phyloP scores from a whole-genome alignment of 208 protist species.

The Trypanosoma lewisi region DNA sequence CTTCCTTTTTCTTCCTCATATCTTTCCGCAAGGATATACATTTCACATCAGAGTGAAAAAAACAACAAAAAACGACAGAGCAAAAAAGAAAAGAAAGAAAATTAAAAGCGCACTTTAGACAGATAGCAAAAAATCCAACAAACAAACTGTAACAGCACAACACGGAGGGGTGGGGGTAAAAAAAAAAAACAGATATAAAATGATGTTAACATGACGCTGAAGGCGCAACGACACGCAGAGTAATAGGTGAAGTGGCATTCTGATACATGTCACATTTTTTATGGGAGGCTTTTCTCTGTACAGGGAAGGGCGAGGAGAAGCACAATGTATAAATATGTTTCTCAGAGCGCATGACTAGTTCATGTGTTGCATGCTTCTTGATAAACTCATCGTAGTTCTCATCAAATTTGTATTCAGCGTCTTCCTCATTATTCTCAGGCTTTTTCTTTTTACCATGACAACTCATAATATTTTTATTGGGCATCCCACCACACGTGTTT shows the following conservation, averaged over 20 bases:
- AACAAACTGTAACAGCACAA: no score
- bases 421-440: not conserved
- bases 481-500: no score
- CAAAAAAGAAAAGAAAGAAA: constrained; percentile 1
- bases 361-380: no score
- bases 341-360: not conserved
- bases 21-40: not conserved
- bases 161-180: no score
- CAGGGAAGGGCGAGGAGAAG: not conserved
- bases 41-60: not conserved
- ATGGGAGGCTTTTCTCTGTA: not conserved
- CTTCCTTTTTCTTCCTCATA: not conserved
- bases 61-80: not conserved
- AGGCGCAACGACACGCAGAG: not conserved
- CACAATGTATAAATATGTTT: not conserved
- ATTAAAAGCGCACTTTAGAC: not conserved
- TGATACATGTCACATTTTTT: not conserved
- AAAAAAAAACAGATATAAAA: constrained; percentile 8
- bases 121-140: not conserved
- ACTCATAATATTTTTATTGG: no score
- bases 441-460: no score
- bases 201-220: not conserved
- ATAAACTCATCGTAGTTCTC: no score
- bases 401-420: no score
- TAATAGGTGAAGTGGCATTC: not conserved